phyloP scores from a whole-genome alignment of 305 asterid genomes.

The Fraxinus floribunda region DNA sequence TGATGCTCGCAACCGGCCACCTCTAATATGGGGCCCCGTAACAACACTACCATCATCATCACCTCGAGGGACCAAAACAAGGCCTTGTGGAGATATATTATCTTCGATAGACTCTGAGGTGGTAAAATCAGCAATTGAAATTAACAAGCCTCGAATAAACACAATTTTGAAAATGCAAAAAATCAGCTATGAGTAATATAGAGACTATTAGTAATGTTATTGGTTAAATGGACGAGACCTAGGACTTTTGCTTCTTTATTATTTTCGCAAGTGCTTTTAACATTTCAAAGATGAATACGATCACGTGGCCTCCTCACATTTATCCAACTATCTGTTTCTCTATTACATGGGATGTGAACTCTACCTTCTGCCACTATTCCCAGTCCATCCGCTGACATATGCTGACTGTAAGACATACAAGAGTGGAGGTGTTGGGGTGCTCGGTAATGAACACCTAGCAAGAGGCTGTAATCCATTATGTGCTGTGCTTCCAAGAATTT shows the following conservation, averaged over 20 bases:
- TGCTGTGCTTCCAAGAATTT: constrained; percentile 87
- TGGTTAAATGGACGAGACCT: neutral
- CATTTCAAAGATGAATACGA: neutral
- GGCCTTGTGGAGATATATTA: constrained; percentile 89
- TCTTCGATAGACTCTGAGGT: constrained; percentile 78
- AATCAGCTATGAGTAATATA: neutral
- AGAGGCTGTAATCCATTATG: constrained; percentile 98
- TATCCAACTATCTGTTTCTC: neutral
- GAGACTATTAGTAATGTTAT: neutral
- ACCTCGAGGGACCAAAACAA: constrained; percentile 84
- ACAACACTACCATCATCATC: constrained; percentile 59
- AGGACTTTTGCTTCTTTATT: neutral
- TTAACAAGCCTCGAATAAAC: constrained; percentile 9
- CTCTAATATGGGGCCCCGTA: constrained; percentile 88
- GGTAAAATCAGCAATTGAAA: constrained; percentile 22
- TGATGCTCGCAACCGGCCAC: constrained; percentile 77
- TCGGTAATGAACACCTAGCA: constrained; percentile 96
- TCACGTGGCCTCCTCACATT: neutral
- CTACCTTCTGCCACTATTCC: constrained; percentile 91
- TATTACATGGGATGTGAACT: neutral
- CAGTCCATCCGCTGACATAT: constrained; percentile 57
- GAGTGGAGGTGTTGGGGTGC: constrained; percentile 93
- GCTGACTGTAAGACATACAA: constrained; percentile 52
- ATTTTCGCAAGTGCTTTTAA: neutral
- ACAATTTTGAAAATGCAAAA: constrained; percentile 4